Percentiles rank a stretch among this genome's conserved stretches.
Conservation (phyloP, 106 monocot genomes). For the Amphibolis antarctica region DNA sequence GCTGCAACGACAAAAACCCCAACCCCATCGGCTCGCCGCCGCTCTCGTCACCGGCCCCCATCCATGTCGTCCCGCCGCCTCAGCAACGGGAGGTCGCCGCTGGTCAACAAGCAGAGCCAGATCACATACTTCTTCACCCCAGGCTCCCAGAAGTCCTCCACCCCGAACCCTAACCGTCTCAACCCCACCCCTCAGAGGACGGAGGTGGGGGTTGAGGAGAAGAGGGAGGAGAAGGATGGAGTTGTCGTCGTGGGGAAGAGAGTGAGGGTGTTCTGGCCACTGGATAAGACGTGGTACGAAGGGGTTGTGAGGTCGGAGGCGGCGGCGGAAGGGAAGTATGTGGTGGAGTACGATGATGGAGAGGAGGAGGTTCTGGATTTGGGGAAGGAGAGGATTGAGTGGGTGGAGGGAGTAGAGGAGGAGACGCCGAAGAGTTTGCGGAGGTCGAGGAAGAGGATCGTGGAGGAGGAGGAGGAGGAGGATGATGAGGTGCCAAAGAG, state of each 20-base stretch:
- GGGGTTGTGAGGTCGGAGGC: slow-evolving; percentile 47
- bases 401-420: no score
- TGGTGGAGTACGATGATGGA: slow-evolving; percentile 53
- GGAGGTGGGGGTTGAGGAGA: background rate
- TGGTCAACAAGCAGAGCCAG: slow-evolving; percentile 75
- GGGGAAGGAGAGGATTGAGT: slow-evolving; percentile 50
- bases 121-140: slow-evolving; percentile 85
- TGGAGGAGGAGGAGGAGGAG: slow-evolving; percentile 10
- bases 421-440: slow-evolving; percentile 34
- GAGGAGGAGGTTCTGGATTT: slow-evolving; percentile 69
- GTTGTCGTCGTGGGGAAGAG: slow-evolving; percentile 46
- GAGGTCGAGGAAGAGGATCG: slow-evolving; percentile 28
- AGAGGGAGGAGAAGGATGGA: no score
- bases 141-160: slow-evolving; percentile 18
- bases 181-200: slow-evolving; percentile 2
- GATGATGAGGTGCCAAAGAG: slow-evolving; percentile 32
- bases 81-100: slow-evolving; percentile 81
- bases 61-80: slow-evolving; percentile 33
- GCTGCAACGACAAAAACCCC: background rate
- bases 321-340: slow-evolving; percentile 32
- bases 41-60: background rate
- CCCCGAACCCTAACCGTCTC: slow-evolving; percentile 1
- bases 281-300: slow-evolving; percentile 66
- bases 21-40: background rate
- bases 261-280: slow-evolving; percentile 68